Percentiles rank a stretch among this genome's conserved stretches.
Conservation (phyloP, 2,329 filamentous ascomycete genomes). For the Nemania sp. region DNA sequence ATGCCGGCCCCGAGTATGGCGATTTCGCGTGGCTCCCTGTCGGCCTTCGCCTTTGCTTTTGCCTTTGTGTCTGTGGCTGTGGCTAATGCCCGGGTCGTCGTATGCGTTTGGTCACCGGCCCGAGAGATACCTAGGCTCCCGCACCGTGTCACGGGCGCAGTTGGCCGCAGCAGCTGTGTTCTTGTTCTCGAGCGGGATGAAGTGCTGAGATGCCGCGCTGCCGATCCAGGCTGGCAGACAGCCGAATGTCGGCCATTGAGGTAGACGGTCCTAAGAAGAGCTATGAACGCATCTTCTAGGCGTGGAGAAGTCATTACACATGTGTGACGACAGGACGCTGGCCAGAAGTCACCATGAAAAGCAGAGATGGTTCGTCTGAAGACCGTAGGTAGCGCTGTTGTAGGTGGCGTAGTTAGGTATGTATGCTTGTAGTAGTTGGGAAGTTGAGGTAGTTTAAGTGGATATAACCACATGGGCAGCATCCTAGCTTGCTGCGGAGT, state of each 20-base stretch:
- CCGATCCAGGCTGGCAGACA: constrained; percentile 10
- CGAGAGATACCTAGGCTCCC: not conserved
- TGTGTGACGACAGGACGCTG: constrained; percentile 16
- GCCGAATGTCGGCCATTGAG: constrained; percentile 29
- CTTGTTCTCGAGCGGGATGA: constrained; percentile 13
- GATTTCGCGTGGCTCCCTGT: constrained; percentile 44
- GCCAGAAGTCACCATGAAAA: too few species aligned
- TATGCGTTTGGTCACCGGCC: constrained; percentile 22
- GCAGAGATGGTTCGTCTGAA: too few species aligned
- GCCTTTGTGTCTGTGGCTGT: too few species aligned
- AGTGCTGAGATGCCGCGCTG: constrained; percentile 29
- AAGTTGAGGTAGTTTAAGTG: too few species aligned
- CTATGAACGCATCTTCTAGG: constrained; percentile 36
- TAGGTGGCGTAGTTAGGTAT: too few species aligned
- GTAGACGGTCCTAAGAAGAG: constrained; percentile 33
- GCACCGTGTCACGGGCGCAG: constrained; percentile 2
- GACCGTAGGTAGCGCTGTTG: too few species aligned
- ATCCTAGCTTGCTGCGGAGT: too few species aligned
- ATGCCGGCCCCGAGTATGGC: constrained; percentile 81
- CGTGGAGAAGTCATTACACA: constrained; percentile 35
- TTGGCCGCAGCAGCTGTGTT: constrained; percentile 8
- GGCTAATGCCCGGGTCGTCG: constrained; percentile 13
- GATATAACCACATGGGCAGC: too few species aligned
- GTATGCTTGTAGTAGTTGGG: too few species aligned
- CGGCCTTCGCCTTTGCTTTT: too few species aligned